Base-by-base conservation (phyloP, 495 filamentous ascomycete genomes). In the Trichocladium uniseriatum region DNA sequence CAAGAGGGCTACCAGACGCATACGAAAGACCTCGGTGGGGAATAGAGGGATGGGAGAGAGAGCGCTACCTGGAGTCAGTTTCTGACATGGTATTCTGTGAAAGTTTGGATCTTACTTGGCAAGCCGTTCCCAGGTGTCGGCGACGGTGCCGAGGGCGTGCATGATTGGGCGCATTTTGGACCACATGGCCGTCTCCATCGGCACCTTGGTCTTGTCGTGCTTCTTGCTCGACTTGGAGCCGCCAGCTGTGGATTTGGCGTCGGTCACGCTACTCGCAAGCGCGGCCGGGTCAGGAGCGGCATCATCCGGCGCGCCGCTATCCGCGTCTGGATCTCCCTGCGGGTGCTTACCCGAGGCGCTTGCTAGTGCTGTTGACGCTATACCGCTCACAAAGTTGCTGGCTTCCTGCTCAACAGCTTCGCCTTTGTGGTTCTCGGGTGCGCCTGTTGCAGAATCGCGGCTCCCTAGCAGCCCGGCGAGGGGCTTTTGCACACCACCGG, bases 321-420 rank as follows among this genome's bases (percentile, higher is more conserved):
- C 59, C 1, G 65, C 60, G 41, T 73, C 61, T 58, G 60, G 62
- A 9, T 76, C 72, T 2, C 67, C 72, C 45, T 78, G 74, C 2
- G 79, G 78, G 50, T 82, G 75, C 55, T 89, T 89, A 0, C 85
- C 88, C 0, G 83, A 79, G 0, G 85, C 86, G 44, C 83, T 86
- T 41, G 81, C 81, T 32, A 92, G 68, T 0, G 84, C 85, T 8
- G 94, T 79, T 2, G 75, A 76, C 6, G 85, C 82, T 45, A 92
- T 81, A 24, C 82, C 79, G 52, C 82, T 83, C 29, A 92, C 79
- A 52, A 95, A 81, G 54, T 88, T 90, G 53, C 73, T 81, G 2
- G 89, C 89, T 62, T 94, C 89, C 51, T 84, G 78, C 60, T 95
- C 89, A 5, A 87, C 87, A 0, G 87, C 86, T 61, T 94, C 89